phyloP scores from a whole-genome alignment of 257 asterid genomes.

The Nicotiana otophora region DNA sequence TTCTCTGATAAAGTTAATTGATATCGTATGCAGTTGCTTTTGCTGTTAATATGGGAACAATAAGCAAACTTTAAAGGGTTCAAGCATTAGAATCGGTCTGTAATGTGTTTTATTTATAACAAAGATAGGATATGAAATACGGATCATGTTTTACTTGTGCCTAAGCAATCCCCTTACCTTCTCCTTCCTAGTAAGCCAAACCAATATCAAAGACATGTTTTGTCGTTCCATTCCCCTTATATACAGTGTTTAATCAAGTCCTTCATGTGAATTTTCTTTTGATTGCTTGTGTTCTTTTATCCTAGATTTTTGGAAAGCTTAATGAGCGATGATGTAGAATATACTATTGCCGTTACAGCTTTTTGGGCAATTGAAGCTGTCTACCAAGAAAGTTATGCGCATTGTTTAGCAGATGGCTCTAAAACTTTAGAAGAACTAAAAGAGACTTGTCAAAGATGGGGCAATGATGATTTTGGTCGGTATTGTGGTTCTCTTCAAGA shows the following conservation, averaged over 20 bases:
- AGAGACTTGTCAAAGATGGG: conserved; percentile 73
- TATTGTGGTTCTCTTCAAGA: conserved; percentile 46
- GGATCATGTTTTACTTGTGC: background rate
- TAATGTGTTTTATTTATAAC: background rate
- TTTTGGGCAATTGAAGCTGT: conserved; percentile 82
- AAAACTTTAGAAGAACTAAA: conserved; percentile 59
- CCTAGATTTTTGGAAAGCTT: conserved; percentile 61
- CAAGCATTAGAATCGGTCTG: background rate
- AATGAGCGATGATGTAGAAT: conserved; percentile 53
- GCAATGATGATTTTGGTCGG: conserved; percentile 47
- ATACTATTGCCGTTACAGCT: conserved; percentile 54
- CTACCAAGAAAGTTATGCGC: conserved; percentile 83
- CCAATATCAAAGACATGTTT: background rate
- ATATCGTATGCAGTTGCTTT: background rate
- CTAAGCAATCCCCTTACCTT: background rate
- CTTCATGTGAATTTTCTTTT: background rate
- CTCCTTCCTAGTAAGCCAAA: background rate
- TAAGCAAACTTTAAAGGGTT: background rate
- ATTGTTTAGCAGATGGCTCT: conserved; percentile 59
- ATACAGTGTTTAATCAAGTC: background rate
- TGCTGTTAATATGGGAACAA: background rate
- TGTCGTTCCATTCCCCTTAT: background rate
- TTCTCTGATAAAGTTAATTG: background rate
- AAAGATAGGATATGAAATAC: background rate
- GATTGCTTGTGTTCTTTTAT: background rate